A percentile compares a stretch with the other conserved stretches of the same genome.
phyloP scores from a whole-genome alignment of 352 stramenopile genomes.

The Phytophthora multivora region DNA sequence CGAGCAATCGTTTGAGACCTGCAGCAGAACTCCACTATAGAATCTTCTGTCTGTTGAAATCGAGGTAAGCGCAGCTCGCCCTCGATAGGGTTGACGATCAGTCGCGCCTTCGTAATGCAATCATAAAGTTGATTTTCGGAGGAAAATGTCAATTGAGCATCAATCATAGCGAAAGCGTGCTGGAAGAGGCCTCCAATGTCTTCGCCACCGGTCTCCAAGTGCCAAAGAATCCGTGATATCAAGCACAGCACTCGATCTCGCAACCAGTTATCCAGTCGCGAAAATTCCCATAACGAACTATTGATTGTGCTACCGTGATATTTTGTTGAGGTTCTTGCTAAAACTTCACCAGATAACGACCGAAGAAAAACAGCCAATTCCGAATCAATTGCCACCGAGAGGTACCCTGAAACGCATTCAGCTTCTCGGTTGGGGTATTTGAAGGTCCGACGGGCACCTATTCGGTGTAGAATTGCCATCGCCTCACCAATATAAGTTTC shows the following conservation, averaged over 20 bases:
- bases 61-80: slow-evolving; percentile 1
- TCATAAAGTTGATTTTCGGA: slow-evolving; percentile 3
- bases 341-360: neutral
- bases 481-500: slow-evolving; percentile 39
- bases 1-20: slow-evolving; percentile 34
- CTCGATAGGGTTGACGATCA: neutral
- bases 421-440: slow-evolving; percentile 19
- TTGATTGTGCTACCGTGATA: neutral
- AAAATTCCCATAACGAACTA: slow-evolving; percentile 17
- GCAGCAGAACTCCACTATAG: neutral
- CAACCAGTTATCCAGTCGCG: slow-evolving; percentile 5
- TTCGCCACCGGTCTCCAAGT: slow-evolving; percentile 9
- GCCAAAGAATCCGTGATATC: slow-evolving; percentile 23
- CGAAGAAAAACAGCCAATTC: slow-evolving; percentile 8
- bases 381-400: neutral
- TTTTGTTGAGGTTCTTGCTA: neutral
- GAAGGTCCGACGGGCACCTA: slow-evolving; percentile 30
- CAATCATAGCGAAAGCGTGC: slow-evolving; percentile 12
- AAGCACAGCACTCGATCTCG: slow-evolving; percentile 18
- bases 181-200: neutral
- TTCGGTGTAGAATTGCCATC: slow-evolving; percentile 23
- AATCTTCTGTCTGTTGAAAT: neutral
- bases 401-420: neutral
- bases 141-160: neutral
- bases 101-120: slow-evolving; percentile 6